phyloP scores from a whole-genome alignment of 805 yeast species.

The Maudiozyma barnettii region DNA sequence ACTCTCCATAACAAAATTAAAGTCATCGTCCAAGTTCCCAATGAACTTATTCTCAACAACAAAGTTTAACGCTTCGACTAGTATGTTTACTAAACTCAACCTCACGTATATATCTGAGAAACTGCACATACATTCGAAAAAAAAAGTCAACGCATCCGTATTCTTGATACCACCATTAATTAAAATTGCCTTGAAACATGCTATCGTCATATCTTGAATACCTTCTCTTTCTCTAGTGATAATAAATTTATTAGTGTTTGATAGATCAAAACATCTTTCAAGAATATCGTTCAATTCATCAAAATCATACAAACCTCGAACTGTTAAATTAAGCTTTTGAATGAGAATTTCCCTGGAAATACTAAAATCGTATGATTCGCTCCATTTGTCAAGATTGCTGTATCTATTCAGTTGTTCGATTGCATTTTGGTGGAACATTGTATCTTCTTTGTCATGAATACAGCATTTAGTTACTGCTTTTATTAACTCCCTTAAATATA shows the following conservation, averaged over 20 bases:
- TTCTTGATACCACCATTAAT: constrained; percentile 71
- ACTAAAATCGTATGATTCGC: constrained; percentile 52
- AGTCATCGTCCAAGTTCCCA: constrained; percentile 56
- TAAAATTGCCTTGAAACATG: constrained; percentile 63
- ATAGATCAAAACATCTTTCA: constrained; percentile 38
- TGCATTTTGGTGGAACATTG: constrained; percentile 37
- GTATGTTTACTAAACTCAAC: constrained; percentile 36
- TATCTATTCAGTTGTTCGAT: constrained; percentile 63
- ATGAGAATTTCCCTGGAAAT: constrained; percentile 42
- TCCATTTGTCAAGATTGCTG: constrained; percentile 75
- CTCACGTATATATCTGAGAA: constrained; percentile 49
- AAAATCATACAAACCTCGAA: constrained; percentile 43
- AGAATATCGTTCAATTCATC: constrained; percentile 41
- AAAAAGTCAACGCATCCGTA: constrained; percentile 47
- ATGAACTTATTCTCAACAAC: constrained; percentile 60
- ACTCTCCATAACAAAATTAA: constrained; percentile 29
- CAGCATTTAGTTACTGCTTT: constrained; percentile 40
- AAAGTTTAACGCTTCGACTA: constrained; percentile 48
- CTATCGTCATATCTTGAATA: constrained; percentile 43
- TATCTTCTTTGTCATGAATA: constrained; percentile 27
- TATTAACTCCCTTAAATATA: constrained; percentile 52
- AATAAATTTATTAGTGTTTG: constrained; percentile 1
- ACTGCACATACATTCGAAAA: constrained; percentile 46
- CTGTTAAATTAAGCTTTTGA: constrained; percentile 55
- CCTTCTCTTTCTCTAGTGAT: constrained; percentile 21